Percentiles rank a stretch among this genome's conserved stretches.
Evolutionary conservation across 2,329 filamentous ascomycete genomes (phyloP).

Genomic region (Bipolaris bicolor): DNA sequence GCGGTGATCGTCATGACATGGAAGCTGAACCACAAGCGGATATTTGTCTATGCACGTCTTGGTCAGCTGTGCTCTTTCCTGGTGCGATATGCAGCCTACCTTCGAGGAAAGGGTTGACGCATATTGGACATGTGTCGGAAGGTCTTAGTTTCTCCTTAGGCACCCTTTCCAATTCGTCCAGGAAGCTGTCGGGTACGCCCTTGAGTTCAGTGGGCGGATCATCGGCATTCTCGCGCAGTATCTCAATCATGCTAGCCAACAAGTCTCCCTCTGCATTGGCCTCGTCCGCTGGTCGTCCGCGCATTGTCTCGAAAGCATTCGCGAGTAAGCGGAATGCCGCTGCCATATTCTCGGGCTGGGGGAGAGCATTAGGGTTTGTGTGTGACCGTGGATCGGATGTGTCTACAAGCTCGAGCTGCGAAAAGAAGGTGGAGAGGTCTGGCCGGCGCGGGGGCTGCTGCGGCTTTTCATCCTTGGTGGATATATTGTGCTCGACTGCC

Average conservation of each 20-base stretch:
- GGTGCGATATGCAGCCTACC: conserved; percentile 45
- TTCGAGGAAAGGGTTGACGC: conserved; percentile 66
- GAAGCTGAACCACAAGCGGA: conserved; percentile 67
- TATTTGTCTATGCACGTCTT: conserved; percentile 55
- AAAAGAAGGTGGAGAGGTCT: conserved; percentile 70
- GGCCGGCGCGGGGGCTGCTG: conserved; percentile 59
- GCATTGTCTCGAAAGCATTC: conserved; percentile 66
- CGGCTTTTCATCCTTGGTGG: conserved; percentile 44
- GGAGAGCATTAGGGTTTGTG: conserved; percentile 63
- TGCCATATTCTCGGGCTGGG: conserved; percentile 65
- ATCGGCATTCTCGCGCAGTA: conserved; percentile 62
- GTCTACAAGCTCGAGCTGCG: conserved; percentile 64
- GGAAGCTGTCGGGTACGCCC: conserved; percentile 66
- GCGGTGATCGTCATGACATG: conserved; percentile 66
- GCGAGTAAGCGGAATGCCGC: conserved; percentile 66
- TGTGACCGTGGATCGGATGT: conserved; percentile 58
- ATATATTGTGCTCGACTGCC: conserved; percentile 58
- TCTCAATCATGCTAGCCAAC: conserved; percentile 62
- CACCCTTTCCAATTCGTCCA: conserved; percentile 65
- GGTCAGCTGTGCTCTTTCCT: conserved; percentile 24
- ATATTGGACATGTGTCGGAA: conserved; percentile 64
- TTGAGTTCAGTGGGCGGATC: conserved; percentile 65
- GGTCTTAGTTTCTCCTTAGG: conserved; percentile 61
- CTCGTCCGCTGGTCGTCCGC: conserved; percentile 47
- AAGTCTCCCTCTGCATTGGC: conserved; percentile 48